These are phyloP conservation scores for Omphalea diandra DNA, from an alignment of 441 rosid genomes.

Conservation along the genomic window DNA sequence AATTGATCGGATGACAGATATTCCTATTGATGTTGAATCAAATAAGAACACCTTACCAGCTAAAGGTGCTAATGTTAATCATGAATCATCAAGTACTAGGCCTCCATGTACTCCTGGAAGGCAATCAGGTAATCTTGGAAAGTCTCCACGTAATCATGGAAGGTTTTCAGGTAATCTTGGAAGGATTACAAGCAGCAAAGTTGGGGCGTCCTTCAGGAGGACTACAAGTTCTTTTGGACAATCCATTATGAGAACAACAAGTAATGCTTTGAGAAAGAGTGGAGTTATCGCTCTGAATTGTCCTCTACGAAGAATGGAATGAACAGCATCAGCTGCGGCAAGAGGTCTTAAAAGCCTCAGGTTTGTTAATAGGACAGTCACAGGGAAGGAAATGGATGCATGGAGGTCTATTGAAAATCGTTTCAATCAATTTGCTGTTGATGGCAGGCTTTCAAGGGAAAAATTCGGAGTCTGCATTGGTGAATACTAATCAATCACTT, in stretches of 20 bases:
- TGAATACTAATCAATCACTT: constrained; percentile 18
- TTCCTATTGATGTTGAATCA: constrained; percentile 31
- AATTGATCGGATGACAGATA: constrained; percentile 47
- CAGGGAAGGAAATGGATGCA: constrained; percentile 74
- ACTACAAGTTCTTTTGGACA: constrained; percentile 37
- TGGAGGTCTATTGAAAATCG: constrained; percentile 75
- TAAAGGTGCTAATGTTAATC: too few species aligned
- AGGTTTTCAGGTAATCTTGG: neutral
- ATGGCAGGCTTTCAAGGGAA: constrained; percentile 52
- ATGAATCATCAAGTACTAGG: too few species aligned
- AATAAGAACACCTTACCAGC: too few species aligned
- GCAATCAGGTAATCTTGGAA: too few species aligned
- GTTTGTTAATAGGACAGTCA: constrained; percentile 68
- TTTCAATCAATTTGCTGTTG: constrained; percentile 54
- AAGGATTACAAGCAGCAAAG: constrained; percentile 9
- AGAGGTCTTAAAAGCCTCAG: constrained; percentile 75
- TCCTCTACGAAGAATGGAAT: neutral
- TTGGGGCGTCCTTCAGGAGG: constrained; percentile 34
- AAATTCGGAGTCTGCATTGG: constrained; percentile 82
- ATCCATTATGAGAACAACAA: constrained; percentile 37
- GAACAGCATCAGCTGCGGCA: constrained; percentile 58
- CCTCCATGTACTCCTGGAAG: too few species aligned
- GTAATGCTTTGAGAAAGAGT: constrained; percentile 31
- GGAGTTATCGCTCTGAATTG: constrained; percentile 36
- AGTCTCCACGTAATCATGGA: too few species aligned